These are phyloP conservation scores for Camptophora hylomeconis DNA, from an alignment of 2,329 filamentous ascomycete genomes.

Conservation along the genomic window DNA sequence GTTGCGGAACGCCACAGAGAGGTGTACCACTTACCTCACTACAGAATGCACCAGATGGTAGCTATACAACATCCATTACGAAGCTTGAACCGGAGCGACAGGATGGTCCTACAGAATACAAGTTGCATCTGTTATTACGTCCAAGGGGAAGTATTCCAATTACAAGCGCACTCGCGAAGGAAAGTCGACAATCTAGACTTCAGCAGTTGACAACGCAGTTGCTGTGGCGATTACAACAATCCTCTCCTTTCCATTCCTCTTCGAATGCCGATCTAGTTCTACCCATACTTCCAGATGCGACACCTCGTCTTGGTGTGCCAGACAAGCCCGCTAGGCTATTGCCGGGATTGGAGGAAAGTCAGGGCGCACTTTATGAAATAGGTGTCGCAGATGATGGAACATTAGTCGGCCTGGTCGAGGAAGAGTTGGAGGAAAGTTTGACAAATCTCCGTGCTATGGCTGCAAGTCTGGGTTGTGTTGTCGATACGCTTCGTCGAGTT, in stretches of 20 bases:
- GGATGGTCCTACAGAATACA: slow-evolving; percentile 91
- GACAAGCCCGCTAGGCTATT: slow-evolving; percentile 42
- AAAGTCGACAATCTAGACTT: slow-evolving; percentile 68
- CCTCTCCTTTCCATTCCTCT: slow-evolving; percentile 76
- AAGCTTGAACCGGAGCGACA: slow-evolving; percentile 83
- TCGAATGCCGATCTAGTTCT: slow-evolving; percentile 62
- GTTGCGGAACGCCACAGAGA: slow-evolving; percentile 27
- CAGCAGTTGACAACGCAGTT: slow-evolving; percentile 91
- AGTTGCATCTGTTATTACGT: slow-evolving; percentile 75
- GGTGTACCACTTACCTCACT: slow-evolving; percentile 14
- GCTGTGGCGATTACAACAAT: slow-evolving; percentile 89
- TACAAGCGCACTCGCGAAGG: slow-evolving; percentile 28
- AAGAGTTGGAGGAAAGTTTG: slow-evolving; percentile 87
- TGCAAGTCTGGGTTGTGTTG: slow-evolving; percentile 73
- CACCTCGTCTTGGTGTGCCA: slow-evolving; percentile 43
- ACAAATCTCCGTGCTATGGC: slow-evolving; percentile 81
- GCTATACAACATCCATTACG: slow-evolving; percentile 43
- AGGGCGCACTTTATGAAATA: slow-evolving; percentile 90
- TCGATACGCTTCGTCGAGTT: slow-evolving; percentile 70
- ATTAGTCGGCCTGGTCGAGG: slow-evolving; percentile 72
- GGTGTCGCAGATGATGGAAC: slow-evolving; percentile 91
- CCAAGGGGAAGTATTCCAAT: slow-evolving; percentile 58
- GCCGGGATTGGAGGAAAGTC: slow-evolving; percentile 79
- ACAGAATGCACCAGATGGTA: slow-evolving; percentile 22
- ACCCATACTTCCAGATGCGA: slow-evolving; percentile 57